Base-by-base conservation (phyloP, 1,284 basidiomycete species). In the Heterobasidion irregulare region DNA sequence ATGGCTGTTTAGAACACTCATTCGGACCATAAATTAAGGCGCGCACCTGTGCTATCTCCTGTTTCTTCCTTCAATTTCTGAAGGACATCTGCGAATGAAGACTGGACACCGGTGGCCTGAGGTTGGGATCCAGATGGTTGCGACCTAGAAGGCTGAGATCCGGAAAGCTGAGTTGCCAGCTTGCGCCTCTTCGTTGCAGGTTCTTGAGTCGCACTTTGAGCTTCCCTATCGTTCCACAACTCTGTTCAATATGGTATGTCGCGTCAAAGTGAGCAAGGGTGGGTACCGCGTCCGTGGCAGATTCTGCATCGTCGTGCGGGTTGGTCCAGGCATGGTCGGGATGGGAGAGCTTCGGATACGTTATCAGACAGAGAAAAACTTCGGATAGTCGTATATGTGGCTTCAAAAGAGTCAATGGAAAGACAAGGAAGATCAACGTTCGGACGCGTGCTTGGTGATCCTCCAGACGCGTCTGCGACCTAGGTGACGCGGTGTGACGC, bases 1-100 rank as follows among this genome's bases (percentile, higher is more conserved):
- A 15, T 33, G 50, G 54, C n/a, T 26, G 46, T 38, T 53, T 44
- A 52, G 48, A 53, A n/a, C 19, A 15, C 8, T 26, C 35, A 35
- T 54, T 36, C 48, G 8, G 10, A 54, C 45, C 43, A 38, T 38
- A n/a, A 36, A 62, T 2, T 26, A 52, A 38, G 26, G 63, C 73
- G 64, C 66, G 79, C 71, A 75, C 60, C 64, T 70, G 58, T 47
- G 12, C 68, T 75, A 62, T 65, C 76, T 64, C 72, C 71, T n/a
- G 81, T 74, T 47, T 89, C 85, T 35, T 84, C 82, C 62, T 88
- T 86, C 56, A 94, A 71, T 60, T 83, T 80, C 67, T 87, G 83
- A 4, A 94, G 72, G 6, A 92, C 84, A 55, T 91, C 88, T 0
- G 84, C 78, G 63, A 94, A 94, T 2, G 90, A 92, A 1, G 70